A percentile compares a stretch with the other conserved stretches of the same genome.
phyloP scores from a whole-genome alignment of 192 early-diverging fungal species.

The Gonapodya sp. region DNA sequence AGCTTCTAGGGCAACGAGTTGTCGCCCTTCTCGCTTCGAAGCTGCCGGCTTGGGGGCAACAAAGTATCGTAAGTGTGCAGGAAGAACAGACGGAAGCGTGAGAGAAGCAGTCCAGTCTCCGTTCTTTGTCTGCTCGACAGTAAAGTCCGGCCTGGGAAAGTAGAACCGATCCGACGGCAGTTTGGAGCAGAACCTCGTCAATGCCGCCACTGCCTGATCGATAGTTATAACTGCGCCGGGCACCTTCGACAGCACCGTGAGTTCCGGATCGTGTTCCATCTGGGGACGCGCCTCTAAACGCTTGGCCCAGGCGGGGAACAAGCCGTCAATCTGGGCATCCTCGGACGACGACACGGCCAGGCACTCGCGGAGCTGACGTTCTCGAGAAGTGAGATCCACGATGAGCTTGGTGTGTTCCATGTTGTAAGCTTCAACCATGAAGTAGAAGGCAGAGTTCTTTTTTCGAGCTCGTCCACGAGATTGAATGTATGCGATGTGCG shows the following conservation, averaged over 20 bases:
- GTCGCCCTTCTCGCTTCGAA: not conserved
- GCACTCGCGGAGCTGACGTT: slow-evolving; percentile 52
- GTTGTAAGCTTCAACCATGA: slow-evolving; percentile 54
- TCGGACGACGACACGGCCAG: not conserved
- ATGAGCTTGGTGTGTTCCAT: slow-evolving; percentile 23
- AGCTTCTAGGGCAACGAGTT: not conserved
- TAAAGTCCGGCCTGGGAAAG: not conserved
- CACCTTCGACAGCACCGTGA: not conserved
- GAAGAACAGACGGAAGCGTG: not conserved
- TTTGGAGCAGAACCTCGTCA: not conserved
- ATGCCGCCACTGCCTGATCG: not conserved
- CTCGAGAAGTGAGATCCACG: slow-evolving; percentile 27
- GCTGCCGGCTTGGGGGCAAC: not conserved
- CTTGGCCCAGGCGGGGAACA: not conserved
- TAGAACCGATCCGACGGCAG: not conserved
- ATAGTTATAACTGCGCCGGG: not conserved
- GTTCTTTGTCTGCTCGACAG: not conserved
- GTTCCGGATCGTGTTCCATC: slow-evolving; percentile 1
- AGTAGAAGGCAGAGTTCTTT: slow-evolving; percentile 59
- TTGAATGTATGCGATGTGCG: slow-evolving; percentile 72
- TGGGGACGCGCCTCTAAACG: not conserved
- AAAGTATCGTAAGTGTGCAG: not conserved
- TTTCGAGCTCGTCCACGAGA: slow-evolving; percentile 79
- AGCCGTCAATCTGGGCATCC: not conserved
- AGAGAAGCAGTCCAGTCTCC: not conserved